A percentile compares a stretch with the other conserved stretches of the same genome.
Conservation (phyloP, 2,329 filamentous ascomycete species). For the Verticillium tricorpus region DNA sequence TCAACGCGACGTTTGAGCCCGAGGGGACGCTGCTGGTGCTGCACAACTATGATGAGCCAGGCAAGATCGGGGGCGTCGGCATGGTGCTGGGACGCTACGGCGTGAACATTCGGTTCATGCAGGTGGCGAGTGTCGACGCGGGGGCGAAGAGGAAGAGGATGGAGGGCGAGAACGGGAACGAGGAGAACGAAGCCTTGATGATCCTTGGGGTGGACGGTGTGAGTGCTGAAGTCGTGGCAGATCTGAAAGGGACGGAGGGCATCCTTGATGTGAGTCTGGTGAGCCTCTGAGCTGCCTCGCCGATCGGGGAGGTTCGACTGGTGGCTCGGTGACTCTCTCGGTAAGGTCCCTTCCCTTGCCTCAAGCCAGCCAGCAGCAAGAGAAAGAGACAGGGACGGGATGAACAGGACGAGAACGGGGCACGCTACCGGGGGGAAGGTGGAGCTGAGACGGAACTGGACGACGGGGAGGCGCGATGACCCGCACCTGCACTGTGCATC, state of each 20-base stretch:
- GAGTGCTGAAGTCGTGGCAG: slow-evolving; percentile 47
- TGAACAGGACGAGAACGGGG: background rate
- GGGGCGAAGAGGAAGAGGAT: slow-evolving; percentile 17
- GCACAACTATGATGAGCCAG: slow-evolving; percentile 76
- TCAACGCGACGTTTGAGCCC: slow-evolving; percentile 68
- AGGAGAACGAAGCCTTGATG: slow-evolving; percentile 70
- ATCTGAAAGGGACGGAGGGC: slow-evolving; percentile 44
- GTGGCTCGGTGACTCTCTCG: too few species aligned
- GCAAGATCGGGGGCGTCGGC: slow-evolving; percentile 78
- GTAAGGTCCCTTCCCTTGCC: too few species aligned
- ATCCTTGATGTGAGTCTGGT: slow-evolving; percentile 54
- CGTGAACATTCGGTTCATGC: slow-evolving; percentile 80
- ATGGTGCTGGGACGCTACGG: slow-evolving; percentile 63
- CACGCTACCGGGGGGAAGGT: background rate
- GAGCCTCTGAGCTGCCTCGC: slow-evolving; percentile 24
- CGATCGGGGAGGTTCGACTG: too few species aligned
- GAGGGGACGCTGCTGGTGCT: slow-evolving; percentile 72
- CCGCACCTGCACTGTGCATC: background rate
- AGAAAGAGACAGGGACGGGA: background rate
- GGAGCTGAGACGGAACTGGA: background rate
- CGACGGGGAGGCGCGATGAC: background rate
- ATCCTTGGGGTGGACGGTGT: slow-evolving; percentile 71
- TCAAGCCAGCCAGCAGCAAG: background rate
- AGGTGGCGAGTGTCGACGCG: slow-evolving; percentile 54
- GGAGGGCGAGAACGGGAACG: slow-evolving; percentile 15